These are phyloP conservation scores for Cymbomonas tetramitiformis DNA, from an alignment of 139 green algal genomes.

Conservation along the genomic window DNA sequence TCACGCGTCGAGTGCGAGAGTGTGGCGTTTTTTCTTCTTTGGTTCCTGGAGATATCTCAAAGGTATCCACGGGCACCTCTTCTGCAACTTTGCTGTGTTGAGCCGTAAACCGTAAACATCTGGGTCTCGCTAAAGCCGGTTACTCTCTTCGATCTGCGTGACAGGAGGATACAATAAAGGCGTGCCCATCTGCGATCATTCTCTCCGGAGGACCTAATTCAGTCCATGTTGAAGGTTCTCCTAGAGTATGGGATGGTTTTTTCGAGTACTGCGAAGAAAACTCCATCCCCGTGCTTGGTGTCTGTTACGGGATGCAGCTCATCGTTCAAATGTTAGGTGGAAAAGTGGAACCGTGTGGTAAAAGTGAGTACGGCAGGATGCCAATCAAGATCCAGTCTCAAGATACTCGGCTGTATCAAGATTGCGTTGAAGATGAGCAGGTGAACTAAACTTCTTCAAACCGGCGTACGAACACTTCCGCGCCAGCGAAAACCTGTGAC, in stretches of 20 bases:
- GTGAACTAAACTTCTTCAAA: neutral
- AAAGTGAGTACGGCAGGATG: slow-evolving; percentile 93
- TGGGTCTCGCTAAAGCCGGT: no score
- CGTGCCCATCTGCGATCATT: slow-evolving; percentile 67
- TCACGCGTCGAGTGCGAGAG: slow-evolving; percentile 78
- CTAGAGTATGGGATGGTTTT: slow-evolving; percentile 66
- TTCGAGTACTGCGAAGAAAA: slow-evolving; percentile 48
- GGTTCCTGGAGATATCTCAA: slow-evolving; percentile 72
- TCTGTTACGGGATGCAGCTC: slow-evolving; percentile 97
- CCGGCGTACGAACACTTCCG: no score
- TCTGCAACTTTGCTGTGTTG: no score
- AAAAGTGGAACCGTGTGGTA: slow-evolving; percentile 50
- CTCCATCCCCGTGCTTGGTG: slow-evolving; percentile 76
- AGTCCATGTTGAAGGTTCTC: slow-evolving; percentile 76
- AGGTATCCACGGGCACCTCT: no score
- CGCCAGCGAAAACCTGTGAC: no score
- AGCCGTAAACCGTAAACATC: no score
- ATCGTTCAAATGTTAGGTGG: slow-evolving; percentile 58
- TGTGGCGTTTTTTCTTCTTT: slow-evolving; percentile 75
- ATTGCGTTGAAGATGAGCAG: no score
- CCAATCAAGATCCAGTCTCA: slow-evolving; percentile 39
- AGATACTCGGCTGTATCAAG: neutral
- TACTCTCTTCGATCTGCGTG: no score
- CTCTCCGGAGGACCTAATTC: slow-evolving; percentile 89
- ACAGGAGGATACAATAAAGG: slow-evolving; percentile 64